A percentile compares a stretch with the other conserved stretches of the same genome.
phyloP scores from a whole-genome alignment of 495 filamentous ascomycete species.

The Articulospora tetracladia region DNA sequence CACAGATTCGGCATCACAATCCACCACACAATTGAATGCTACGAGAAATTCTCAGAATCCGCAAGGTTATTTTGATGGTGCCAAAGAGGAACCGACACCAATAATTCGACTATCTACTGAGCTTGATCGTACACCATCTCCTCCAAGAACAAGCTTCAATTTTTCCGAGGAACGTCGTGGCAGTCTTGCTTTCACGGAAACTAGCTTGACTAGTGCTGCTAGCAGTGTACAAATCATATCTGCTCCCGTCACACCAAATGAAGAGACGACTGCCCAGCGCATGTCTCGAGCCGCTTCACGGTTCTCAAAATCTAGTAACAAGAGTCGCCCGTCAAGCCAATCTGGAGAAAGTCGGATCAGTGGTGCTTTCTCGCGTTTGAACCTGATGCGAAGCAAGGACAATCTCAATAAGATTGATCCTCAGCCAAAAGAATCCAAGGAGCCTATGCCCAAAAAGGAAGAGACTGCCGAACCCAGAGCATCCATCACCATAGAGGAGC shows the following conservation, averaged over 20 bases:
- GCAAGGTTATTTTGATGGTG: slow-evolving; percentile 30
- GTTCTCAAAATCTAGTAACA: slow-evolving; percentile 47
- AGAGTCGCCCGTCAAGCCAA: slow-evolving; percentile 65
- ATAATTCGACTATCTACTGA: slow-evolving; percentile 24
- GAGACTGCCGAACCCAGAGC: slow-evolving; percentile 32
- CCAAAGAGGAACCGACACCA: slow-evolving; percentile 17
- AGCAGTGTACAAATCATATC: slow-evolving; percentile 18
- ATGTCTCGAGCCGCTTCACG: slow-evolving; percentile 58
- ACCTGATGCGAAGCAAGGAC: slow-evolving; percentile 46
- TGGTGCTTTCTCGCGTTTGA: slow-evolving; percentile 61
- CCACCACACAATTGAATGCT: slow-evolving; percentile 31
- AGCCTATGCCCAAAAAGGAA: slow-evolving; percentile 26
- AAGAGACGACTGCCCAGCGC: slow-evolving; percentile 45
- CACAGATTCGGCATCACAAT: slow-evolving; percentile 43
- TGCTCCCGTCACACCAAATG: slow-evolving; percentile 42
- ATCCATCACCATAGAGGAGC: slow-evolving; percentile 44
- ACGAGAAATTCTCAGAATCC: slow-evolving; percentile 31
- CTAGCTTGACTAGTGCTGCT: slow-evolving; percentile 34
- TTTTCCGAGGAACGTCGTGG: slow-evolving; percentile 36
- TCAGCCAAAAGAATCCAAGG: slow-evolving; percentile 28
- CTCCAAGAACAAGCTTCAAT: slow-evolving; percentile 16
- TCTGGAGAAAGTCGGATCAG: slow-evolving; percentile 64
- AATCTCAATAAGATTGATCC: slow-evolving; percentile 19
- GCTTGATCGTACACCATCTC: slow-evolving; percentile 26
- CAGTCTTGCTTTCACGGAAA: slow-evolving; percentile 45